Percentiles rank a stretch among this genome's conserved stretches.
These are phyloP conservation scores for Articulospora tetracladia DNA, from an alignment of 495 filamentous ascomycete species.

Conservation along the genomic window DNA sequence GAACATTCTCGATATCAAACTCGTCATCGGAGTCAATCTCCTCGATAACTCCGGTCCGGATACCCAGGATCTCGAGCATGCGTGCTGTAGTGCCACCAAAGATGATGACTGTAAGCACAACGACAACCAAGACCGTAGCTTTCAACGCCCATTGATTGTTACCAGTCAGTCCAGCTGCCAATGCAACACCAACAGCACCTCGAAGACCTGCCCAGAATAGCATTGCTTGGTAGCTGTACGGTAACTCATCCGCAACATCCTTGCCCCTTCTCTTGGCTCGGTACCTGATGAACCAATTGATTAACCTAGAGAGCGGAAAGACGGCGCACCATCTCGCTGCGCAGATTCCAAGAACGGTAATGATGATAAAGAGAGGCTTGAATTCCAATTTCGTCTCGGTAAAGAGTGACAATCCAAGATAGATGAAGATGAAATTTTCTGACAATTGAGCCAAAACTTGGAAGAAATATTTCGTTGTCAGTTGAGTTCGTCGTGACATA, in stretches of 20 bases:
- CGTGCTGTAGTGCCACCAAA: conserved; percentile 98
- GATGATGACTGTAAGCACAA: conserved; percentile 96
- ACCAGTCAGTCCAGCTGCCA: conserved; percentile 84
- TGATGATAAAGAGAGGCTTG: conserved; percentile 92
- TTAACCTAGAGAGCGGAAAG: conserved; percentile 83
- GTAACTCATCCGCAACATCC: conserved; percentile 84
- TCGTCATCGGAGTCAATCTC: conserved; percentile 97
- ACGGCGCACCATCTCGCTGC: conserved; percentile 87
- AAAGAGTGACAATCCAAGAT: conserved; percentile 89
- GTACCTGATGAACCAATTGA: conserved; percentile 93
- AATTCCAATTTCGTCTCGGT: conserved; percentile 83
- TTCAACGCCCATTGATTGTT: conserved; percentile 73
- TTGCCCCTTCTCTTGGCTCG: conserved; percentile 74
- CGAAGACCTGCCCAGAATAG: conserved; percentile 97
- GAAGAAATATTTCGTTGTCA: conserved; percentile 98
- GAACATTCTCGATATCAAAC: conserved; percentile 90
- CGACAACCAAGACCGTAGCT: conserved; percentile 93
- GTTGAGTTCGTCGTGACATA: conserved; percentile 95
- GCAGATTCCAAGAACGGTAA: conserved; percentile 88
- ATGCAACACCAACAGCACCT: conserved; percentile 91
- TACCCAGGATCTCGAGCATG: conserved; percentile 94
- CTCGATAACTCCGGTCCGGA: conserved; percentile 91
- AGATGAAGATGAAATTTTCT: conserved; percentile 99
- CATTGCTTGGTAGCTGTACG: conserved; percentile 92
- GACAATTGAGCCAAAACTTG: conserved; percentile 91